Conservation (phyloP, 805 yeast species). For the Saccharomycopsis oosterbeekiorum region DNA sequence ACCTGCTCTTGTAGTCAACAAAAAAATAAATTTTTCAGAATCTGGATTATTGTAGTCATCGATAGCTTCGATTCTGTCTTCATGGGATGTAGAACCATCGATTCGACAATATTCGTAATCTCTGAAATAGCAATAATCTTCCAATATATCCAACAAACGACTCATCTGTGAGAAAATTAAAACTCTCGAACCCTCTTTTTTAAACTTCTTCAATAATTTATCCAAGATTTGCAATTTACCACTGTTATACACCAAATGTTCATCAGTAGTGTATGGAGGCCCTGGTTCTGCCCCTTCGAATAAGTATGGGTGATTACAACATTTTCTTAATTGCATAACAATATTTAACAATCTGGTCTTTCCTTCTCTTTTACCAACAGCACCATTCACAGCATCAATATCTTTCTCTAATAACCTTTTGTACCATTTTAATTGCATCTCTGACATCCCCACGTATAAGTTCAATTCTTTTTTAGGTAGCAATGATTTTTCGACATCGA, state of each 20-base stretch:
- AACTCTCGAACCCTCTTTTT: slow-evolving; percentile 76
- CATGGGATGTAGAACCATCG: slow-evolving; percentile 90
- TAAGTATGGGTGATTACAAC: slow-evolving; percentile 94
- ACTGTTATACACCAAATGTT: slow-evolving; percentile 80
- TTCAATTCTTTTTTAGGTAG: slow-evolving; percentile 87
- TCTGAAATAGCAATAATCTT: slow-evolving; percentile 82
- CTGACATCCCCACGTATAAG: slow-evolving; percentile 88
- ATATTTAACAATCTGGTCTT: slow-evolving; percentile 85
- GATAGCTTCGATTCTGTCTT: slow-evolving; percentile 83
- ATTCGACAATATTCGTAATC: slow-evolving; percentile 83
- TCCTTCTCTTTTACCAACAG: slow-evolving; percentile 86
- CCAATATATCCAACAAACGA: slow-evolving; percentile 77
- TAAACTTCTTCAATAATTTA: slow-evolving; percentile 62
- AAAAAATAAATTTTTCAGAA: slow-evolving; percentile 72
- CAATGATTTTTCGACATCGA: slow-evolving; percentile 86
- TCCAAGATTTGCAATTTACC: slow-evolving; percentile 89
- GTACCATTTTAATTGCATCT: slow-evolving; percentile 92
- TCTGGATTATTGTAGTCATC: slow-evolving; percentile 83
- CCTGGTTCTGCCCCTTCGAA: slow-evolving; percentile 99
- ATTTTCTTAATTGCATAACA: slow-evolving; percentile 93
- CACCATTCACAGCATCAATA: slow-evolving; percentile 94
- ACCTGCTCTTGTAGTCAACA: slow-evolving; percentile 92
- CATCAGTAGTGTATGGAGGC: slow-evolving; percentile 94
- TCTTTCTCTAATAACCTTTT: slow-evolving; percentile 81
- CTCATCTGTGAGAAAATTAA: slow-evolving; percentile 92